phyloP scores from a whole-genome alignment of 768 basidiomycete genomes.

The Cyclocybe aegerita region DNA sequence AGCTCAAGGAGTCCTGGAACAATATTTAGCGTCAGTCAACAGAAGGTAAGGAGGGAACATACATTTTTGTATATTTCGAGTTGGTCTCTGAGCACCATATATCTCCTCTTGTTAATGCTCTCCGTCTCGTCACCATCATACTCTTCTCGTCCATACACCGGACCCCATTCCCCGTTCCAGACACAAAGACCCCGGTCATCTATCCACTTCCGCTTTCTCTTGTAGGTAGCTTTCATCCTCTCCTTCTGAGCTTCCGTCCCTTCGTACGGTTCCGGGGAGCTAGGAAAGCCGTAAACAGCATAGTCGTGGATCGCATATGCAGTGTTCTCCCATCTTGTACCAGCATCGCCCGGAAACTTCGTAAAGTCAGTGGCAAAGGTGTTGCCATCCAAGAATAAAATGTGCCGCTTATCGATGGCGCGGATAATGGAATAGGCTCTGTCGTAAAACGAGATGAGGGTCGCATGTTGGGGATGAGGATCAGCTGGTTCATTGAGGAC shows the following conservation, averaged over 20 bases:
- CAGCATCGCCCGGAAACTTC: slow-evolving; percentile 58
- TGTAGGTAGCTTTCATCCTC: slow-evolving; percentile 53
- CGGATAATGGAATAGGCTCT: slow-evolving; percentile 69
- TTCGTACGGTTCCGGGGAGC: slow-evolving; percentile 57
- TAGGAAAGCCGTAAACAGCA: slow-evolving; percentile 69
- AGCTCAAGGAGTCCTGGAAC: slow-evolving; percentile 57
- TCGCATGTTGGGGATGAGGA: slow-evolving; percentile 48
- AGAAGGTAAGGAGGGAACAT: slow-evolving; percentile 4
- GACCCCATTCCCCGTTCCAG: slow-evolving; percentile 87
- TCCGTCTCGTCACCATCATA: slow-evolving; percentile 64
- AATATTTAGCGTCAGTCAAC: background rate
- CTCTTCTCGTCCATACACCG: slow-evolving; percentile 68
- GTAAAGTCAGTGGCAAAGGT: slow-evolving; percentile 81
- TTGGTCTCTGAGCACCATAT: slow-evolving; percentile 70
- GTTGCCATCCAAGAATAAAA: slow-evolving; percentile 81
- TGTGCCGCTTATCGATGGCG: slow-evolving; percentile 64
- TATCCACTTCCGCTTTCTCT: slow-evolving; percentile 77
- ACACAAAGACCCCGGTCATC: slow-evolving; percentile 61
- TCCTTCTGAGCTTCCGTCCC: slow-evolving; percentile 51
- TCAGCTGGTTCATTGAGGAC: slow-evolving; percentile 83
- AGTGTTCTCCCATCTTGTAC: slow-evolving; percentile 62
- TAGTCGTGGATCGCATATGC: slow-evolving; percentile 83
- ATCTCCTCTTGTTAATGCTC: slow-evolving; percentile 64
- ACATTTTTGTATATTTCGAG: slow-evolving; percentile 69
- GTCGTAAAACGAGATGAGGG: slow-evolving; percentile 66